Evolutionary conservation across 2,329 filamentous ascomycete genomes (phyloP), one percentile per base, ranked within the genome.

Genomic region (Diaporthe ilicicola): DNA sequence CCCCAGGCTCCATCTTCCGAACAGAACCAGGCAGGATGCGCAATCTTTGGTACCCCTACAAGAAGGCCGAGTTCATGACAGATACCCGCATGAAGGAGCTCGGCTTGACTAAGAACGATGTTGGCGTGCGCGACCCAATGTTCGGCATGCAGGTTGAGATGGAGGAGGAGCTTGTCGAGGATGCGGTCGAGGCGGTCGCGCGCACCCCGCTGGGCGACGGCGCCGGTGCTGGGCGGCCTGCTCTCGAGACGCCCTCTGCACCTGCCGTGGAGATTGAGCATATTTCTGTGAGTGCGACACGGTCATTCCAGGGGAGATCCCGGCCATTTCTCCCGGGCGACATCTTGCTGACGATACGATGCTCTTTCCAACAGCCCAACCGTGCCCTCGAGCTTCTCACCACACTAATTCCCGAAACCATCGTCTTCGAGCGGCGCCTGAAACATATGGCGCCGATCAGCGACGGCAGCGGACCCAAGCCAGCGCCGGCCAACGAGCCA

Each of bases 381-480:
- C 79, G 81, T 62, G 78, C 80, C 48, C 78, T 78, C 54, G 68
- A 75, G 39, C 76, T 84, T 39, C 77, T 85, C 34, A 70, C 75
- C 24, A 74, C 76, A 32, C 74, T 82, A 62, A 74, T 84, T 67
- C 82, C 83, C 39, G 66, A 78, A 32, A 76, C 74, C 64, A 78
- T 84, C 39, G 77, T 78, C 70, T 84, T 84, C 76, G 64, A 75
- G 42, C 82, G 83, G 50, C 81, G 81, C 69, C 77, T 79, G 53
- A 82, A 81, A 74, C 73, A 76, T 9, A 42, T 73, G 22, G 73
- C 75, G 12, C 50, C 74, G 59, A 48, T 73, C 73, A 32, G 73
- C 68, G 32, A 69, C n/a, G 29, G 29, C 39, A 66, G 65, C 71
- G 19, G 44, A 65, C 5, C 70, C 69, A 17, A 34, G 68, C 42